Evolutionary conservation across 176 grass and related monocot species (phyloP).

Genomic region (Aegilops sharonensis): DNA sequence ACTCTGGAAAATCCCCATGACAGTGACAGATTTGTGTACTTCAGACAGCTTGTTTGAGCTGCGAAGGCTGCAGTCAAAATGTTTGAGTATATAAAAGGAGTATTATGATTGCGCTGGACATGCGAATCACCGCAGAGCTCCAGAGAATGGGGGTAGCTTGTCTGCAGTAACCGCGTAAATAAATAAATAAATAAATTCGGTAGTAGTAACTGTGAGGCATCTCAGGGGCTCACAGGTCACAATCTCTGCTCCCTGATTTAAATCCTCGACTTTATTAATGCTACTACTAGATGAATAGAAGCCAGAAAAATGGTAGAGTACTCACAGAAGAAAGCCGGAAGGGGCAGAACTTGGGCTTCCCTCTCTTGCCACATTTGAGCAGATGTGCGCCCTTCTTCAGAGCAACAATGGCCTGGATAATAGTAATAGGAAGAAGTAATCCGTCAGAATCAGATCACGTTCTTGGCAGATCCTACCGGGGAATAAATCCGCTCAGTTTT

Average conservation of each 20-base stretch:
- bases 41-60: not conserved
- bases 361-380: slow-evolving; percentile 48
- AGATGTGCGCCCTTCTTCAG: slow-evolving; percentile 53
- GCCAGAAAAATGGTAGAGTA: not conserved
- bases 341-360: slow-evolving; percentile 53
- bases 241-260: not conserved
- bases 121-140: not conserved
- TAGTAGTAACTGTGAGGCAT: not conserved
- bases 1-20: not conserved
- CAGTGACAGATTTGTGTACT: not conserved
- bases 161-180: not conserved
- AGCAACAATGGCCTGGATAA: slow-evolving; percentile 45
- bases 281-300: not conserved
- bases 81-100: not conserved
- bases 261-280: not conserved
- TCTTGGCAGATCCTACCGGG: not conserved
- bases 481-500: not conserved
- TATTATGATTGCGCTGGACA: not conserved
- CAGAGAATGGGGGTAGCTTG: not conserved
- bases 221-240: not conserved
- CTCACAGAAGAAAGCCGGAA: slow-evolving; percentile 55
- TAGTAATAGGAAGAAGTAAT: not conserved
- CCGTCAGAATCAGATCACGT: not conserved
- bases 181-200: no score
- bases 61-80: not conserved